A percentile compares a stretch with the other conserved stretches of the same genome.
Conservation (phyloP, 768 basidiomycete species). For the Hydnomerulius pinastri region DNA sequence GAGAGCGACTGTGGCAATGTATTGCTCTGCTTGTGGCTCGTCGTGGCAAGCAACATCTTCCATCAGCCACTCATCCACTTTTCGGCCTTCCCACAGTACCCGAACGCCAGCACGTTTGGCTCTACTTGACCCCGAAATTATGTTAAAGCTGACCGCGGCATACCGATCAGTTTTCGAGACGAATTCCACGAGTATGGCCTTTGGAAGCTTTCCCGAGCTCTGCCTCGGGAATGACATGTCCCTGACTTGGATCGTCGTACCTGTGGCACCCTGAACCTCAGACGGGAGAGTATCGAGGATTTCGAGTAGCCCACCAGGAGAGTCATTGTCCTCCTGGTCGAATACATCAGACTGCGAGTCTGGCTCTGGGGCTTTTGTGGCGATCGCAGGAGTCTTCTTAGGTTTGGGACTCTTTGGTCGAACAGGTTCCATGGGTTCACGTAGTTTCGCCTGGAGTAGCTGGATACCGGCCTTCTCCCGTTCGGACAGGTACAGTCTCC, state of each 20-base stretch:
- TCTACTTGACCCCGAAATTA: constrained; percentile 69
- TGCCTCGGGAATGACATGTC: constrained; percentile 85
- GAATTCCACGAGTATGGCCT: constrained; percentile 64
- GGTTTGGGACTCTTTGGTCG: not conserved
- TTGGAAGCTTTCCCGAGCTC: constrained; percentile 82
- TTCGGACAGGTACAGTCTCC: constrained; percentile 54
- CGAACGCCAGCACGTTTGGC: constrained; percentile 72
- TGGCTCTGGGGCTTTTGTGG: not conserved
- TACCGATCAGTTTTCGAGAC: constrained; percentile 71
- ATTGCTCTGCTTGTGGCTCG: constrained; percentile 83
- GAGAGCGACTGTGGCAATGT: constrained; percentile 82
- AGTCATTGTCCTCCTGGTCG: constrained; percentile 51
- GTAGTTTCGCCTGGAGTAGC: constrained; percentile 46
- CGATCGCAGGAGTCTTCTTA: not conserved
- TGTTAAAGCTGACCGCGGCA: constrained; percentile 68
- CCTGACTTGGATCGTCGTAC: constrained; percentile 53
- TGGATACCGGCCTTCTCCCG: constrained; percentile 49
- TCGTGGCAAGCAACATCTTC: constrained; percentile 80
- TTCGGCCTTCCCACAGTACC: constrained; percentile 71
- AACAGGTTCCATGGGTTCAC: constrained; percentile 21
- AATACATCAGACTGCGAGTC: constrained; percentile 45
- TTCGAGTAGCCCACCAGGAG: constrained; percentile 65
- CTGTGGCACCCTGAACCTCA: constrained; percentile 56
- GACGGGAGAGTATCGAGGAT: constrained; percentile 67
- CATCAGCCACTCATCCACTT: constrained; percentile 76